Percentiles rank a stretch among this genome's conserved stretches.
Conservation (phyloP, 2,329 filamentous ascomycete genomes). For the Aspergillus amoenus region DNA sequence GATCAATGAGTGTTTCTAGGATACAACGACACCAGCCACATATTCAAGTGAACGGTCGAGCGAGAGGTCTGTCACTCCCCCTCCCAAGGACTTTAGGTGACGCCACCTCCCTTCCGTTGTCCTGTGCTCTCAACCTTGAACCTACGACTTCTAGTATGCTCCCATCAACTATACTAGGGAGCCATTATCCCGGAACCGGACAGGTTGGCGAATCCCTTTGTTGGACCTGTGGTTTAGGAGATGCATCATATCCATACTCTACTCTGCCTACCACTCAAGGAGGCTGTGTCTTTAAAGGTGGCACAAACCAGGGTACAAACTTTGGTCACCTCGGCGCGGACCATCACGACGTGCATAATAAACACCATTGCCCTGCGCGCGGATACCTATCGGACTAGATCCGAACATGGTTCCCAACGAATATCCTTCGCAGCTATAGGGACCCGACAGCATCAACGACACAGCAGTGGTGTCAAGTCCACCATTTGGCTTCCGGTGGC, state of each 20-base stretch:
- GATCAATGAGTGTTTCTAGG: conserved; percentile 11
- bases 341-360: not conserved
- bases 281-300: not conserved
- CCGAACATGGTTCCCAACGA: not conserved
- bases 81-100: not conserved
- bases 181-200: not conserved
- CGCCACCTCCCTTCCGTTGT: conserved; percentile 8
- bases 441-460: not conserved
- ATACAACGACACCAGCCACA: conserved; percentile 17
- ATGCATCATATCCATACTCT: not conserved
- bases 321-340: not conserved
- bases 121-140: conserved; percentile 16
- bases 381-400: not conserved
- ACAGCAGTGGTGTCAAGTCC: not conserved
- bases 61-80: conserved; percentile 15
- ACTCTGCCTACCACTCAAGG: not conserved
- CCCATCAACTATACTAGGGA: not conserved
- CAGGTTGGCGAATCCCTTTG: not conserved
- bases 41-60: conserved; percentile 1
- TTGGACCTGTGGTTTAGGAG: not conserved
- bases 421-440: not conserved
- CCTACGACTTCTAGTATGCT: not conserved
- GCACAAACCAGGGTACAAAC: not conserved
- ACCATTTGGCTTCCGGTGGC: not conserved
- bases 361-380: not conserved